These are phyloP conservation scores for Pleurotus tuoliensis DNA, from an alignment of 768 basidiomycete genomes.

Conservation along the genomic window DNA sequence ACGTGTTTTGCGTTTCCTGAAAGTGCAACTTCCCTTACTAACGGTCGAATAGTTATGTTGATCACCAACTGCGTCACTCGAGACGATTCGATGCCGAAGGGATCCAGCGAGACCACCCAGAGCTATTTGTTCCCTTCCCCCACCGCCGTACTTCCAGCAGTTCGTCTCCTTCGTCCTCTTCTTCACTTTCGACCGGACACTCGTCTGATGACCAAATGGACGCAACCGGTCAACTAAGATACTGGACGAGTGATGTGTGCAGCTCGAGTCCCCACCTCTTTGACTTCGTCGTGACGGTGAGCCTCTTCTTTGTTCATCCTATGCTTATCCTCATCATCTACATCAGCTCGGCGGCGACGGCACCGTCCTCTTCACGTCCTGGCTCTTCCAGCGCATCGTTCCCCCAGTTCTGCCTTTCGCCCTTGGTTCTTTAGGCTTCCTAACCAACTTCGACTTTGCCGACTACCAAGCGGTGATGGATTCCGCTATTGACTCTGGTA, in stretches of 20 bases:
- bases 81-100: constrained; percentile 93
- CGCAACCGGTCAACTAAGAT: constrained; percentile 89
- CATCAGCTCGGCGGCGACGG: constrained; percentile 93
- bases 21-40: constrained; percentile 12
- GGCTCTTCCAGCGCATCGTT: constrained; percentile 97
- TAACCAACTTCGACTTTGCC: constrained; percentile 93
- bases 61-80: constrained; percentile 83
- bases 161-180: constrained; percentile 55
- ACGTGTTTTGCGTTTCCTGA: constrained; percentile 16
- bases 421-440: constrained; percentile 94
- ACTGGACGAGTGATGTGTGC: constrained; percentile 98
- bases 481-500: constrained; percentile 84
- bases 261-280: constrained; percentile 86
- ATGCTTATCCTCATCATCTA: constrained; percentile 10
- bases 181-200: constrained; percentile 26
- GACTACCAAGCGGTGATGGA: constrained; percentile 85
- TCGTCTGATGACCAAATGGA: constrained; percentile 34
- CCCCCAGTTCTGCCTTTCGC: constrained; percentile 99
- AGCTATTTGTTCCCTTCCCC: constrained; percentile 78
- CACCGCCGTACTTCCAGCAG: constrained; percentile 70
- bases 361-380: constrained; percentile 97
- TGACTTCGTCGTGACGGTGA: constrained; percentile 95
- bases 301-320: constrained; percentile 22
- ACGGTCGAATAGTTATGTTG: constrained; percentile 71
- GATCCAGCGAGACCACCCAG: constrained; percentile 80